Evolutionary conservation across 2,329 filamentous ascomycete genomes (phyloP), one percentile per base, ranked within the genome.

Genomic region (Talaromyces sp.): DNA sequence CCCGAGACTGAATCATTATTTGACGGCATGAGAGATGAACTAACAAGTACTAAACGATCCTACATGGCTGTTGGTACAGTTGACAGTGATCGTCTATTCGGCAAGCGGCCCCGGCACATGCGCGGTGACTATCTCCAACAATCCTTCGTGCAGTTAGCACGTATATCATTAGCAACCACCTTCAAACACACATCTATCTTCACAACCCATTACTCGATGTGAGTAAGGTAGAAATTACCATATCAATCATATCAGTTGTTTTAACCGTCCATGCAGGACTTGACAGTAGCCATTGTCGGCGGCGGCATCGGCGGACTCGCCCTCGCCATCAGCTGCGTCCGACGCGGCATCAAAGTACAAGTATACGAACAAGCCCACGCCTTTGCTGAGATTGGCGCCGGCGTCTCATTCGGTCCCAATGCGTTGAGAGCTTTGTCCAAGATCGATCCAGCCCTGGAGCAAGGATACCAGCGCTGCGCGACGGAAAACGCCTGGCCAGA

Each of bases 301-400:
- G 83, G 83, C 46, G 84, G 84, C 38, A 85, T 87, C 61, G 80
- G 80, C 27, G 85, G 85, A 27, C 74, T 86, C 19, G 74, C 74
- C 9, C 77, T 86, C 10, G 82, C 81, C 27, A 78, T 83, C 53
- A 81, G 78, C 8, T 79, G 87, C 35, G 67, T 72, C 59, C 70
- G 78, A 60, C 74, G 78, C 60, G 67, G 74, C 41, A 66, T 85
- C 38, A 70, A 73, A 3, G 73, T 83, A 38, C 75, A 75, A 21
- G 78, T 87, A 62, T 87, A 85, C 66, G 85, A 87, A 69, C 76
- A 81, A 12, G 83, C 83, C 0, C 58, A 74, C 0, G 72, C 73
- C 11, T 87, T 86, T 62, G 77, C 76, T 31, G 84, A 86, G 66
- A 82, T 86, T 32, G 84, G 84, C 2, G 82, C 83, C 2, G 85